Conservation (phyloP, 2,329 filamentous ascomycete genomes). For the Exophiala mesophila region DNA sequence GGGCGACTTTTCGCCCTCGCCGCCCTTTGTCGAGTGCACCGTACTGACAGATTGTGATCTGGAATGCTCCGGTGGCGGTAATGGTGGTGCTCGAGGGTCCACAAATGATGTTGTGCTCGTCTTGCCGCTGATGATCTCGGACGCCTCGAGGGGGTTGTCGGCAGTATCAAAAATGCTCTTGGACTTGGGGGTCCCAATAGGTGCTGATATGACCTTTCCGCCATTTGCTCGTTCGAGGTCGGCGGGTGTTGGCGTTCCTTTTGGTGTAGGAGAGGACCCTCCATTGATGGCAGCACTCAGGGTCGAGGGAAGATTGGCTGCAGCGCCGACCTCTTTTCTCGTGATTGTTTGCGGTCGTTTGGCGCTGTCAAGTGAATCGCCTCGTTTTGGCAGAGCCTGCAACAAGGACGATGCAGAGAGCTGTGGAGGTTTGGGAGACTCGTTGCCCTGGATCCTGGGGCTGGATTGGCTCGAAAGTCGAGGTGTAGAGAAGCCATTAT, state of each 20-base stretch:
- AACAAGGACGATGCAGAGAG: slow-evolving; percentile 29
- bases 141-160: slow-evolving; percentile 15
- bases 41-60: slow-evolving; percentile 43
- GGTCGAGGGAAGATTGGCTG: slow-evolving; percentile 32
- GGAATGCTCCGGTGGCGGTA: slow-evolving; percentile 43
- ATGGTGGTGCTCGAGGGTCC: slow-evolving; percentile 54
- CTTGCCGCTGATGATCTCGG: slow-evolving; percentile 25
- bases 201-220: slow-evolving; percentile 39
- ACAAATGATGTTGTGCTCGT: slow-evolving; percentile 50
- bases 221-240: slow-evolving; percentile 34
- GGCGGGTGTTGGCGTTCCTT: slow-evolving; percentile 5
- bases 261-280: slow-evolving; percentile 4
- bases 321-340: slow-evolving; percentile 57
- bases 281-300: slow-evolving; percentile 33
- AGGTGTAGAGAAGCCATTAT: slow-evolving; percentile 34
- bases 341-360: slow-evolving; percentile 40
- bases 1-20: slow-evolving; percentile 54
- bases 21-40: slow-evolving; percentile 32
- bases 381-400: slow-evolving; percentile 48
- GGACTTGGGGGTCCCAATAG: slow-evolving; percentile 39
- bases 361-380: slow-evolving; percentile 53
- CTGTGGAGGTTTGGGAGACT: slow-evolving; percentile 34
- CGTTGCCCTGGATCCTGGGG: slow-evolving; percentile 45
- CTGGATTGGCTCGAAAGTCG: slow-evolving; percentile 58
- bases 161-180: slow-evolving; percentile 40